Evolutionary conservation across 768 basidiomycete species (phyloP), one percentile per base, ranked within the genome.

Genomic region (Pholiota conissans): DNA sequence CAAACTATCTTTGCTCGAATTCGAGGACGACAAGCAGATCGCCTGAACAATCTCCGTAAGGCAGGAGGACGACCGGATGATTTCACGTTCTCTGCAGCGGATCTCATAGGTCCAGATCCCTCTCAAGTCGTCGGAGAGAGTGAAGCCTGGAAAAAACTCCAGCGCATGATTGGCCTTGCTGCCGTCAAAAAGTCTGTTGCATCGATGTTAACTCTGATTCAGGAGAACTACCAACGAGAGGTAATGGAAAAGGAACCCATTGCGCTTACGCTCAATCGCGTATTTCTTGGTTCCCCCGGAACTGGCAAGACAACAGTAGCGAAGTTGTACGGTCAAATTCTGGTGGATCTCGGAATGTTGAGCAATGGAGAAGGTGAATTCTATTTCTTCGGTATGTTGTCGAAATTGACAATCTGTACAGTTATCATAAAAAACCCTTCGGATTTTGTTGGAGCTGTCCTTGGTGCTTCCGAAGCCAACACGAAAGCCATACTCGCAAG

Each of bases 291-390:
- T 1, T 81, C 82, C 10, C 87, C 87, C 5, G 87, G 87, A 2
- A 88, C 87, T 0, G 87, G 87, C 0, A 90, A 89, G 66, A 90
- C 87, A 0, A 84, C 84, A 0, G 87, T 90, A 0, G 87, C 84
- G 0, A 83, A 81, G 62, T 64, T 87, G 3, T 90, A 89, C 60
- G 88, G 88, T 0, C 78, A 79, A 56, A 83, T 88, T 46, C 67
- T 90, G 11, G 79, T 74, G 0, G 85, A 87, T 49, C 65, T 90
- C 1, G 79, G 81, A 3, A 65, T 90, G n/a, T 65, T 90, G n/a
- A 87, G 84, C 65, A 87, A 86, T 39, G 85, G 85, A 8, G 88
- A 90, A 82, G 86, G 87, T 85, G 56, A 61, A 72, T 22, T 22
- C 34, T 42, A 30, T 22, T 22, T 18, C 11, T 39, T 42, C n/a